Evolutionary conservation across 2,329 filamentous ascomycete genomes (phyloP), one percentile per base, ranked within the genome.

Genomic region (Talaromyces amestolkiae): DNA sequence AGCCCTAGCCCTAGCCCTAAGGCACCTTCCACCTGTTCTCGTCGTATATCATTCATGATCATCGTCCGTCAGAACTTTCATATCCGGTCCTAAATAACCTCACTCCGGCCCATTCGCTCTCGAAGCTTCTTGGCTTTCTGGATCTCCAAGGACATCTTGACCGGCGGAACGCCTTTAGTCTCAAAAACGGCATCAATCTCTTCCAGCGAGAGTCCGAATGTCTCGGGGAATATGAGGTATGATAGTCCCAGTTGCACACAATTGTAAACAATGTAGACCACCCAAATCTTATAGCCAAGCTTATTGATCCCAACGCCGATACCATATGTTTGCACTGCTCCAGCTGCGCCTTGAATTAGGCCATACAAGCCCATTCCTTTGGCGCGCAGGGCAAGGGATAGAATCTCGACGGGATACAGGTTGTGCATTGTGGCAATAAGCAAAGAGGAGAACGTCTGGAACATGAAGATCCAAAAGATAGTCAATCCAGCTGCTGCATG

Each of bases 141-240:
- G 22, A 80, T 78, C 68, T 79, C 72, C 67, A 76, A 65, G 10
- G 73, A 78, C 77, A 82, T 81, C 72, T 80, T 80, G 1, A 81
- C 80, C 7, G 79, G 79, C 49, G 70, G 66, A 17, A 80, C 75
- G 7, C 78, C 79, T 4, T 76, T 74, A 0, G 79, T 82, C 68
- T 81, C 85, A 66, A 88, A 87, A 64, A 87, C 85, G 51, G 81
- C 82, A 68, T 86, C 84, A 60, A 86, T 86, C 73, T 87, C 84
- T 71, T 87, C 84, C 51, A 86, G 76, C 24, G 77, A 80, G 41
- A 84, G 72, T 22, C 77, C 77, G 53, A 79, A 79, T 11, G 83
- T 85, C 71, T 85, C 84, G 0, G 83, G 83, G 70, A 85, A 86
- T 67, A 83, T 75, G 61, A 84, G 84, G 68, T 82, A 85, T 0